Conservation (phyloP, 78 protist species). For the Dictyostelium intermedium region DNA sequence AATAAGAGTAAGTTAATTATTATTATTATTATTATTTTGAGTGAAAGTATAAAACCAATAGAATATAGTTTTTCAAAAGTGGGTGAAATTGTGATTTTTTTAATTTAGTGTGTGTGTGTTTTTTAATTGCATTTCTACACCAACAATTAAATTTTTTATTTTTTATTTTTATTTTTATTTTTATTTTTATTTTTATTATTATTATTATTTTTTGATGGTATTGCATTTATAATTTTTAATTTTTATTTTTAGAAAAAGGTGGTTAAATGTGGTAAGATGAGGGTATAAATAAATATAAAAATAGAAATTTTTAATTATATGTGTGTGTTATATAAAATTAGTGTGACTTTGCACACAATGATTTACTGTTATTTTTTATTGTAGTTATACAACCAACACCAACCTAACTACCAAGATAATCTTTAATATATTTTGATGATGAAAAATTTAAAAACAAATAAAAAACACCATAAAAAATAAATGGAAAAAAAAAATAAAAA, state of each 20-base stretch:
- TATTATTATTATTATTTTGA: too few relatives aligned
- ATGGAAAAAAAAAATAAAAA: too few relatives aligned
- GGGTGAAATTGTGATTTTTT: neutral
- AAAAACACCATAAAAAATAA: too few relatives aligned
- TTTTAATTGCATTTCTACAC: neutral
- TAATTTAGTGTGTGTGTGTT: neutral
- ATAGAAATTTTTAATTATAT: too few relatives aligned
- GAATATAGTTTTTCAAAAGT: neutral
- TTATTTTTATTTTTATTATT: too few relatives aligned
- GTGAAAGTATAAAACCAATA: neutral
- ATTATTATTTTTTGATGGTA: too few relatives aligned
- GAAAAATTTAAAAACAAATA: neutral
- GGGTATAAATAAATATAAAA: too few relatives aligned
- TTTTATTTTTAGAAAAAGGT: too few relatives aligned
- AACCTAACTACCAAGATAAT: neutral
- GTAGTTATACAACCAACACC: neutral
- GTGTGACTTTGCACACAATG: neutral
- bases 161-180: too few relatives aligned
- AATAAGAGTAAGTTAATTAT: neutral
- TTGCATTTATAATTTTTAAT: too few relatives aligned
- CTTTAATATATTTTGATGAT: neutral
- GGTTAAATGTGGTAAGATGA: too few relatives aligned
- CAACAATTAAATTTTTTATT: neutral
- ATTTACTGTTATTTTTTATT: neutral
- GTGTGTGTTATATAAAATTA: too few relatives aligned